Evolutionary conservation across 202 grass and related monocot species (phyloP).

Genomic region (Eragrostis tef): DNA sequence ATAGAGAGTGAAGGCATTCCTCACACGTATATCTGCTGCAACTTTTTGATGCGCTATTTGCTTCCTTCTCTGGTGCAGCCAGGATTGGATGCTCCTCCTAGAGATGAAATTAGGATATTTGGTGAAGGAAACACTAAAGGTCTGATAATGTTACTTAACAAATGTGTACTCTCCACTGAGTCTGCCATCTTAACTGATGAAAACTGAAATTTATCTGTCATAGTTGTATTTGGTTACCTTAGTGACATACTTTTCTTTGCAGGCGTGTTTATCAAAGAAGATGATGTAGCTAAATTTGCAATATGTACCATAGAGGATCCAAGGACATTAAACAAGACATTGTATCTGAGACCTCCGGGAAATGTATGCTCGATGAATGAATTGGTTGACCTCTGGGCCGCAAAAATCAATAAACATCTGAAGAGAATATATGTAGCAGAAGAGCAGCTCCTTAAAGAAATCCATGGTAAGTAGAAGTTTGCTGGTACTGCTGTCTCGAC

Average conservation of each 20-base stretch:
- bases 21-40: slow-evolving; percentile 85
- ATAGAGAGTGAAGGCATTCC: slow-evolving; percentile 86
- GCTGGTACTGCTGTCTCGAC: background rate
- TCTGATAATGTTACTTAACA: slow-evolving; percentile 28
- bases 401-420: slow-evolving; percentile 67
- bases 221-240: slow-evolving; percentile 18
- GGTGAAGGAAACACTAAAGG: slow-evolving; percentile 77
- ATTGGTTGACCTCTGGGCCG: slow-evolving; percentile 74
- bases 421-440: slow-evolving; percentile 60
- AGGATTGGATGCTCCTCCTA: slow-evolving; percentile 77
- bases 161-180: background rate
- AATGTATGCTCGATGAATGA: slow-evolving; percentile 80
- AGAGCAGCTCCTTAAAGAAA: slow-evolving; percentile 74
- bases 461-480: slow-evolving; percentile 56
- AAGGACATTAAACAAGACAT: slow-evolving; percentile 77
- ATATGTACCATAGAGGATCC: slow-evolving; percentile 71
- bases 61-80: slow-evolving; percentile 87
- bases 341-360: slow-evolving; percentile 77
- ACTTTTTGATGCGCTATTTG: slow-evolving; percentile 87
- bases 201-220: slow-evolving; percentile 22
- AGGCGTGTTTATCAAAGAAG: slow-evolving; percentile 79
- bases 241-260: slow-evolving; percentile 41
- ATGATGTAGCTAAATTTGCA: slow-evolving; percentile 79
- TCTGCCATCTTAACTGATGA: slow-evolving; percentile 25
- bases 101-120: slow-evolving; percentile 80